These are phyloP conservation scores for Trichophyton equinum DNA, from an alignment of 2,329 filamentous ascomycete species.

Conservation along the genomic window DNA sequence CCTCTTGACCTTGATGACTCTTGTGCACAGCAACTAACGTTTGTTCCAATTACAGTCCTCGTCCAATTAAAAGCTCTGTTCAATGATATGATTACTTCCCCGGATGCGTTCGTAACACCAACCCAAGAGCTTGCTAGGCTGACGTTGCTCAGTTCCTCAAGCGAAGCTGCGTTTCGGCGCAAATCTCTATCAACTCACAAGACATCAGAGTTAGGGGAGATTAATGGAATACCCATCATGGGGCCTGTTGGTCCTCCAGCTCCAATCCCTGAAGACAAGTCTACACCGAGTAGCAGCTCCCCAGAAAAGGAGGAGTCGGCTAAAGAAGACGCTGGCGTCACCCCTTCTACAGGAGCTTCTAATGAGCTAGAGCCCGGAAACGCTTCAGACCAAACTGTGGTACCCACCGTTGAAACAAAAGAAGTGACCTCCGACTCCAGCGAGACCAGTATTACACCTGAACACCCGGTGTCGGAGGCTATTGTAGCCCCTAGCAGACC, in stretches of 20 bases:
- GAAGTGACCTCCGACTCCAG: not conserved
- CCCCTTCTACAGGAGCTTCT: constrained; percentile 15
- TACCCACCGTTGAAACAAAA: not conserved
- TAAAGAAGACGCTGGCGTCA: constrained; percentile 23
- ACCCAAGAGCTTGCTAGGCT: constrained; percentile 67
- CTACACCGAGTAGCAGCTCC: constrained; percentile 6
- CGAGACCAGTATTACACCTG: not conserved
- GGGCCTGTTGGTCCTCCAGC: constrained; percentile 34
- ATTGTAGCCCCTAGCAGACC: constrained; percentile 35
- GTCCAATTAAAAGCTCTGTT: constrained; percentile 61
- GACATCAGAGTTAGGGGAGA: constrained; percentile 28
- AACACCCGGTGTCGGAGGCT: constrained; percentile 8
- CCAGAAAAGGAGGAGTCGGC: constrained; percentile 13
- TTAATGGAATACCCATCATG: constrained; percentile 33
- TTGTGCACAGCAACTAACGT: constrained; percentile 9
- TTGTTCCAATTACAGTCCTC: constrained; percentile 47
- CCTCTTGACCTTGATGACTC: not conserved
- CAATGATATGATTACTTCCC: constrained; percentile 52
- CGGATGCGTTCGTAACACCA: constrained; percentile 52
- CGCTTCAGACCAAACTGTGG: not conserved
- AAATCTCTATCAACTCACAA: constrained; percentile 32
- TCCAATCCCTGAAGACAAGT: constrained; percentile 9
- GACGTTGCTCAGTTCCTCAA: constrained; percentile 53
- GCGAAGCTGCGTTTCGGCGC: constrained; percentile 41
- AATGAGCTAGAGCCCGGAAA: constrained; percentile 9